Evolutionary conservation across 225 moss, liverwort and hornwort species (phyloP), one percentile per base, ranked within the genome.

Genomic region (Pleurozium schreberi): DNA sequence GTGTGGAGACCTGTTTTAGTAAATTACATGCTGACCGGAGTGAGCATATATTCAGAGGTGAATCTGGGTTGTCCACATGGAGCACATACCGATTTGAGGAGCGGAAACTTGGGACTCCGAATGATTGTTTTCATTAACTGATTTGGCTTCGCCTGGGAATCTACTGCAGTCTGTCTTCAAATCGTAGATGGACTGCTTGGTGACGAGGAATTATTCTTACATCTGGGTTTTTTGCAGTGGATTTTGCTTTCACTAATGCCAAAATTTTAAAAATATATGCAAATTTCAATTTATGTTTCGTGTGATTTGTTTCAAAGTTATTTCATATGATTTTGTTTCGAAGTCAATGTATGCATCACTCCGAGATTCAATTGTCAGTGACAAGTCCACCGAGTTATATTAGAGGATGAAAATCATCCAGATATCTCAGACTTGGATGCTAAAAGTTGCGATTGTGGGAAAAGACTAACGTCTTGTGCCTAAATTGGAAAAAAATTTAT

Each of bases 211-310:
- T 38, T 67, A 10, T 36, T 66, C 20, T 36, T 66, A 5, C 22
- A 67, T n/a, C 22, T 67, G 0, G 0, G 1, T n/a, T n/a, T 27
- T 18, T 18, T 18, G 8, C 0, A 19, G 3, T 42, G 30, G 20
- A 42, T 11, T 11, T 55, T 26, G 58, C n/a, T 40, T 14, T 80
- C 58, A 58, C 18, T 3, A 2, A 6, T 53, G 36, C 55, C 55
- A 55, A 55, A 55, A 55, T 18, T 18, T 18, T 5, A 55, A 18
- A 18, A 55, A 55, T 18, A 7, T 25, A 2, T 77, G 5, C 14
- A 53, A 33, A 15, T 53, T 14, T 23, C 14, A 36, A 53, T 14
- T 23, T 23, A 49, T 15, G 6, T 22, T 36, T 53, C 2, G 1
- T 76, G 11, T 19, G 52, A 36, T 1, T 52, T n/a, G n/a, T n/a